phyloP scores from a whole-genome alignment of 768 basidiomycete species.

The Suillus occidentalis region DNA sequence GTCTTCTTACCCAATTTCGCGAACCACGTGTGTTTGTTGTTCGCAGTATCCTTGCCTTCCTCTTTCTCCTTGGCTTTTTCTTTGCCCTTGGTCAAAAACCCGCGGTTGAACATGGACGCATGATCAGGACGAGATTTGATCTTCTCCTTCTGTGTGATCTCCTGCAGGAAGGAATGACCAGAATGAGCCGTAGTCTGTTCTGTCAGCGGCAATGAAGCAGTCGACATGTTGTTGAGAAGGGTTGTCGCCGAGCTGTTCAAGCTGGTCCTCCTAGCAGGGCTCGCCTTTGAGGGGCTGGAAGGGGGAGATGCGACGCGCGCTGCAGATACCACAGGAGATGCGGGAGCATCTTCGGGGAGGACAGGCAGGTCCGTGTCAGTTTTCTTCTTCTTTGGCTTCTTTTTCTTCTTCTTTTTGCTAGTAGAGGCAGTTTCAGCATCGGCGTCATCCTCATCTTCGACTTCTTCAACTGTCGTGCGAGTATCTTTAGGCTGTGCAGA shows the following conservation, averaged over 20 bases:
- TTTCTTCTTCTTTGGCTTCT: constrained; percentile 75
- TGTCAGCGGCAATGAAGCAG: constrained; percentile 40
- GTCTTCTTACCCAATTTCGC: constrained; percentile 60
- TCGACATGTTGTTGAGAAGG: constrained; percentile 33
- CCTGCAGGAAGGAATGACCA: constrained; percentile 65
- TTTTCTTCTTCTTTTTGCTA: constrained; percentile 71
- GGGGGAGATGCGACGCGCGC: constrained; percentile 11
- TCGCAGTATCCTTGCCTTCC: constrained; percentile 21
- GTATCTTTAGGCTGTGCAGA: constrained; percentile 35
- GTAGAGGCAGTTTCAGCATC: constrained; percentile 25
- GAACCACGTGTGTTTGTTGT: constrained; percentile 55
- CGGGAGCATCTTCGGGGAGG: constrained; percentile 20
- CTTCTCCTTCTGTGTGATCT: constrained; percentile 57
- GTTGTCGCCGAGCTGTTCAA: constrained; percentile 21
- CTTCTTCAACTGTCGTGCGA: constrained; percentile 64
- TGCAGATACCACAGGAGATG: constrained; percentile 18
- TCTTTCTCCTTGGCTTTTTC: constrained; percentile 35
- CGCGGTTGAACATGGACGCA: constrained; percentile 46
- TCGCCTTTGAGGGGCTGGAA: constrained; percentile 26
- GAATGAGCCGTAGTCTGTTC: constrained; percentile 63
- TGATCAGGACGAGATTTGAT: constrained; percentile 68
- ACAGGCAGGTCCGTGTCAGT: constrained; percentile 27
- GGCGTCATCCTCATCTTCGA: constrained; percentile 65
- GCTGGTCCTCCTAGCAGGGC: constrained; percentile 6
- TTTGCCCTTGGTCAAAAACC: constrained; percentile 52